Base-by-base conservation (phyloP, 2,329 filamentous ascomycete species). In the Trichoderma sp. region DNA sequence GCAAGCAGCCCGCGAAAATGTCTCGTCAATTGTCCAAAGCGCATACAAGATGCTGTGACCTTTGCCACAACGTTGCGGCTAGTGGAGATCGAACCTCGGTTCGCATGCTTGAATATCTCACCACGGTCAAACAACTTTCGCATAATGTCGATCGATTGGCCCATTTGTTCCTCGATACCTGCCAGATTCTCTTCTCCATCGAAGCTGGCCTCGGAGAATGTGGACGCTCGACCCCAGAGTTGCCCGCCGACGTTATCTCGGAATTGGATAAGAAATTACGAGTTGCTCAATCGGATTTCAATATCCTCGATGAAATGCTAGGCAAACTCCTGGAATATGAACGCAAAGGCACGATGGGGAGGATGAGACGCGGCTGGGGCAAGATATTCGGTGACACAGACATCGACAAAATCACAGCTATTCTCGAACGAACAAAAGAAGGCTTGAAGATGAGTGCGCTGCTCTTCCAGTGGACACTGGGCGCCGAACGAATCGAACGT, bases 91-190 rank as follows among this genome's bases (percentile, higher is more conserved):
- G 64, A 24, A 67, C 64, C 14, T 67, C 64, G 27, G 64, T 67
- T n/a, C 64, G 64, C 31, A 87, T 90, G 81, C 83, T 90, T 52
- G 88, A 91, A 76, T 90, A 89, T 71, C 82, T 90, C 27, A 86
- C 85, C 67, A 83, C 85, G 5, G 83, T 84, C 69, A 88, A 87
- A 73, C 79, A 84, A 73, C 82, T 85, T 43, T 85, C 85, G 0
- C 79, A 84, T 63, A 86, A 86, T 37, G 87, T 90, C 76, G 84
- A 86, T 70, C 80, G 83, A 31, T 83, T 92, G 24, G 88, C 89
- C 11, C 84, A 86, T 71, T 88, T 90, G 72, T 91, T 92, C 74
- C 84, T 92, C 69, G 89, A 91, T 68, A 87, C 88, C 5, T 90
- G 87, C 76, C 85, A 88, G 66, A 86, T 89, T 53, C 81, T 92